phyloP scores from a whole-genome alignment of 805 yeast genomes.

The Debaryomyces castellii region DNA sequence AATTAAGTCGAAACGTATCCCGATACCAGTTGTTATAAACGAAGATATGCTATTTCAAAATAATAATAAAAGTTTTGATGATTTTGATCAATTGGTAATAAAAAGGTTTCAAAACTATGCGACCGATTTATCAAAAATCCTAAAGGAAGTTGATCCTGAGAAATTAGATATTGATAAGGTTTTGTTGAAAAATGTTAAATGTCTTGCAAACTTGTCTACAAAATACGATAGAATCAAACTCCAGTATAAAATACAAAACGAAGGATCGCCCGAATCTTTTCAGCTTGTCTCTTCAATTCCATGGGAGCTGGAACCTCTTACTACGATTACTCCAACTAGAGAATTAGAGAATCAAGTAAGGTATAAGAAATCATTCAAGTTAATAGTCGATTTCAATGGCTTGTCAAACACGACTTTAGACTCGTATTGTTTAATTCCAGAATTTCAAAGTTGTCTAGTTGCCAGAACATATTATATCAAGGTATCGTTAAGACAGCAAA shows the following conservation, averaged over 20 bases:
- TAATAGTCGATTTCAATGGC: slow-evolving; percentile 26
- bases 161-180: slow-evolving; percentile 25
- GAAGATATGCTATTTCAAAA: slow-evolving; percentile 37
- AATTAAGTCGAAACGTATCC: slow-evolving; percentile 27
- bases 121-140: slow-evolving; percentile 21
- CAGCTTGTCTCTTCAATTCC: slow-evolving; percentile 13
- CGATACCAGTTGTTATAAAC: slow-evolving; percentile 35
- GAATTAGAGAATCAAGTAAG: slow-evolving; percentile 13
- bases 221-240: slow-evolving; percentile 28
- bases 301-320: slow-evolving; percentile 17
- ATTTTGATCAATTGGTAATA: slow-evolving; percentile 31
- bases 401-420: slow-evolving; percentile 17
- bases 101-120: slow-evolving; percentile 32
- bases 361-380: slow-evolving; percentile 19
- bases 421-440: slow-evolving; percentile 36
- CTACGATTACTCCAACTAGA: slow-evolving; percentile 5
- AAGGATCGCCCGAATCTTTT: not conserved
- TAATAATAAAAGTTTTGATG: slow-evolving; percentile 23
- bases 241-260: slow-evolving; percentile 6
- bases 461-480: slow-evolving; percentile 35
- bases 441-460: slow-evolving; percentile 35
- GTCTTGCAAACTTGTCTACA: slow-evolving; percentile 29
- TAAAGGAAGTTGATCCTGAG: slow-evolving; percentile 22
- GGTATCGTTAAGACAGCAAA: slow-evolving; percentile 21
- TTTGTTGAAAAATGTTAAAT: slow-evolving; percentile 27